phyloP scores from a whole-genome alignment of 2,329 filamentous ascomycete species.

The Sporothrix schenckii region DNA sequence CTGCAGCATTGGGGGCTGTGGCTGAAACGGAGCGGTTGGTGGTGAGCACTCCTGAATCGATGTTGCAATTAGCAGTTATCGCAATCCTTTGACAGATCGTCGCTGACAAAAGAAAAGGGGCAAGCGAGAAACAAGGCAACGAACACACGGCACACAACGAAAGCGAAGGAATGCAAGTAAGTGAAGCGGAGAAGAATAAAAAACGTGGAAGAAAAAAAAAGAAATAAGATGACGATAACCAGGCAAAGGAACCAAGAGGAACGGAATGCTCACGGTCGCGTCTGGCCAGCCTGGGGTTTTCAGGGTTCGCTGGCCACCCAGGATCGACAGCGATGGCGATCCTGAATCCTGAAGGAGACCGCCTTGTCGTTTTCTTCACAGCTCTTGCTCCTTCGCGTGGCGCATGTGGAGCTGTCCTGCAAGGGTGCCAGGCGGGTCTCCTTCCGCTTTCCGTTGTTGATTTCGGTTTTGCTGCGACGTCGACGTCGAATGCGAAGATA shows the following conservation, averaged over 20 bases:
- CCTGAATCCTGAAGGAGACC: conserved; percentile 16
- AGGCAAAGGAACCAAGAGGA: too few relatives aligned
- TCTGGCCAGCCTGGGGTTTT: too few relatives aligned
- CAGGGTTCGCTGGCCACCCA: not conserved
- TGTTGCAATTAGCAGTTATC: not conserved
- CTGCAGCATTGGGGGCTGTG: not conserved
- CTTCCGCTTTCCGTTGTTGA: too few relatives aligned
- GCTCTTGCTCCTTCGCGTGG: not conserved
- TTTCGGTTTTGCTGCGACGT: too few relatives aligned
- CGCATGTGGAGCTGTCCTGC: not conserved
- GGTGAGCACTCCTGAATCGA: not conserved
- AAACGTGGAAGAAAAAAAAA: not conserved
- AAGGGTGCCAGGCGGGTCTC: not conserved
- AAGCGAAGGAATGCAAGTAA: not conserved
- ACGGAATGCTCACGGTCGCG: too few relatives aligned
- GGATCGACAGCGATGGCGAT: conserved; percentile 17
- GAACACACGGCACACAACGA: too few relatives aligned
- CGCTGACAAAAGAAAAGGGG: not conserved
- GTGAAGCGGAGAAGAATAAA: not conserved
- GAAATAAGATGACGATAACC: too few relatives aligned
- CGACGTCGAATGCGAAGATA: too few relatives aligned
- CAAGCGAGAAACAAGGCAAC: too few relatives aligned
- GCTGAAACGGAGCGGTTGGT: not conserved
- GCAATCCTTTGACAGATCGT: not conserved
- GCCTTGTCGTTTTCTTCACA: not conserved